These are phyloP conservation scores for Naganishia kalamii DNA, from an alignment of 768 basidiomycete species.

Conservation along the genomic window DNA sequence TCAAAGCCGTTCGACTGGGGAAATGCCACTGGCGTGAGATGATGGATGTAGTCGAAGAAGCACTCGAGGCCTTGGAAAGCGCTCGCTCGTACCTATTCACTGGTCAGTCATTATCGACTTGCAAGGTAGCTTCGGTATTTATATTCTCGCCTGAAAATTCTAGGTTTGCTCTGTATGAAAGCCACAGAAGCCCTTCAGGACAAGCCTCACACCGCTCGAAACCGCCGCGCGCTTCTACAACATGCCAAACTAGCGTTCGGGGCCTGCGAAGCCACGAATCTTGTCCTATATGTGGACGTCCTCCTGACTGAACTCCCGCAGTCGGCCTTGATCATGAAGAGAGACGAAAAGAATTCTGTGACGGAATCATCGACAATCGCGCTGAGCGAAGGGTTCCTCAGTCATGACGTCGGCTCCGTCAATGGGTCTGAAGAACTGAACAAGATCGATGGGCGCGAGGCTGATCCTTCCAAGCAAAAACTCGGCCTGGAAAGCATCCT, in stretches of 20 bases:
- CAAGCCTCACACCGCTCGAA: neutral
- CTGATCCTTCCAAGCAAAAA: neutral
- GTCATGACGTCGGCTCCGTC: neutral
- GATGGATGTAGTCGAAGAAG: slow-evolving; percentile 16
- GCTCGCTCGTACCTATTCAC: slow-evolving; percentile 13
- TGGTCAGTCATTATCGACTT: neutral
- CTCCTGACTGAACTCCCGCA: neutral
- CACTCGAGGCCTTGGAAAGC: neutral
- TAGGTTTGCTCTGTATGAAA: slow-evolving; percentile 13
- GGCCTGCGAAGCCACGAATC: slow-evolving; percentile 2
- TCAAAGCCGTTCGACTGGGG: neutral
- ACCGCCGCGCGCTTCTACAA: neutral
- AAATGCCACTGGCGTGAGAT: neutral
- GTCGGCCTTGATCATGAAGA: neutral
- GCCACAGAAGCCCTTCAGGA: neutral
- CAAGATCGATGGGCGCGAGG: neutral
- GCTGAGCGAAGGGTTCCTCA: neutral
- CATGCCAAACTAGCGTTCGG: neutral
- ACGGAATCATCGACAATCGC: neutral
- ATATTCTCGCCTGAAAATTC: neutral
- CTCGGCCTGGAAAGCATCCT: slow-evolving; percentile 13
- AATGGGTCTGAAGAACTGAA: neutral
- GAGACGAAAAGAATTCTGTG: neutral
- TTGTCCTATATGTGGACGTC: neutral
- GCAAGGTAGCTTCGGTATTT: neutral